phyloP scores from a whole-genome alignment of 192 early-diverging fungal genomes.

The Dimargaris xerosporica region DNA sequence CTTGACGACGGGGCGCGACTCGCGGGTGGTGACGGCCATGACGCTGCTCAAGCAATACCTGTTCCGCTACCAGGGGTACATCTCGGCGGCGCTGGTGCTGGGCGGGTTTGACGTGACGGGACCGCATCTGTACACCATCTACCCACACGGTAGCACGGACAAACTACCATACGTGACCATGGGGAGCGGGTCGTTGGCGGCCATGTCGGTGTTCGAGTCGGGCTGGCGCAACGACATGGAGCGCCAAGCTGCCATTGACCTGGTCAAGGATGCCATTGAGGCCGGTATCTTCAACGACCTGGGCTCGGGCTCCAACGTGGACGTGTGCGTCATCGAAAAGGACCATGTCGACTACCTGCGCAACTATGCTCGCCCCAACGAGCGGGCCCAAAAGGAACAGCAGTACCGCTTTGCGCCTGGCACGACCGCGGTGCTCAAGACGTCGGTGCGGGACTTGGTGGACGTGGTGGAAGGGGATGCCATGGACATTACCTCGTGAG shows the following conservation, averaged over 20 bases:
- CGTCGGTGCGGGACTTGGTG: constrained; percentile 33
- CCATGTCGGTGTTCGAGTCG: constrained; percentile 92
- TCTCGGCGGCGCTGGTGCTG: constrained; percentile 85
- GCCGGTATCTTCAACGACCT: constrained; percentile 99
- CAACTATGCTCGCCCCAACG: constrained; percentile 76
- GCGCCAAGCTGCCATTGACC: constrained; percentile 74
- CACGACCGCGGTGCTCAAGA: constrained; percentile 42
- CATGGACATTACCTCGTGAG: constrained; percentile 37
- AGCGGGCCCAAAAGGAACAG: constrained; percentile 70
- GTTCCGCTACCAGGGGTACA: constrained; percentile 91
- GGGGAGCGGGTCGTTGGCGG: constrained; percentile 89
- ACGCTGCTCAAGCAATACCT: constrained; percentile 96
- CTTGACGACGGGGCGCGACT: constrained; percentile 72
- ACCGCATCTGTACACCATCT: constrained; percentile 78
- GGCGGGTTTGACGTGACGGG: constrained; percentile 87
- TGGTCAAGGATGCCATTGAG: constrained; percentile 88
- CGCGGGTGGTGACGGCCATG: constrained; percentile 85
- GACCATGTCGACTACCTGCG: constrained; percentile 69
- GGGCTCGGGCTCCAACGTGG: constrained; percentile 94
- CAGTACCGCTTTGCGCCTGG: constrained; percentile 52
- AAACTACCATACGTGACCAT: constrained; percentile 93
- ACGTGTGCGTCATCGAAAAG: constrained; percentile 82
- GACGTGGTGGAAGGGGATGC: constrained; percentile 46
- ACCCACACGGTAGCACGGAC: constrained; percentile 91
- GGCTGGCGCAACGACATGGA: constrained; percentile 63